Evolutionary conservation across 768 basidiomycete genomes (phyloP).

Genomic region (Rossbeevera mucosa): DNA sequence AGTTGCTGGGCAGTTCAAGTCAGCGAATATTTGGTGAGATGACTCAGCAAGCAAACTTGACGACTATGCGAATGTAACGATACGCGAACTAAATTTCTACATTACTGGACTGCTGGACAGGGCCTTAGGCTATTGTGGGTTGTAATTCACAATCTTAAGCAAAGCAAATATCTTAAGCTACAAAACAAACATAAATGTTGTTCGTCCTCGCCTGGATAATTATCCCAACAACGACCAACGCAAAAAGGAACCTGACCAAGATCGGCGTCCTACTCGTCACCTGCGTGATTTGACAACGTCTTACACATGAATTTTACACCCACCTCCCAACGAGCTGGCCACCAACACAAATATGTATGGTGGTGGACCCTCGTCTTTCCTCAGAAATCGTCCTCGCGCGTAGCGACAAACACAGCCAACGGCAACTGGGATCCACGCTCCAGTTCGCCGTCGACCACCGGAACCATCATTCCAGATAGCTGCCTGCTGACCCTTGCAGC

Average conservation of each 20-base stretch:
- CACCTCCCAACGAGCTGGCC: constrained; percentile 12
- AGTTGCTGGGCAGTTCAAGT: too few relatives aligned
- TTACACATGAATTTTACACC: constrained; percentile 35
- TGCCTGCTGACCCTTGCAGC: constrained; percentile 25
- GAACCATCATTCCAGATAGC: constrained; percentile 27
- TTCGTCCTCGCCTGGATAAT: too few relatives aligned
- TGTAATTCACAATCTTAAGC: too few relatives aligned
- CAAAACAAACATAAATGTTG: too few relatives aligned
- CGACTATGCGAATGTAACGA: too few relatives aligned
- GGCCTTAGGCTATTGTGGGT: too few relatives aligned
- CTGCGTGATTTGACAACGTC: too few relatives aligned
- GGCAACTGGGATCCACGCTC: constrained; percentile 28
- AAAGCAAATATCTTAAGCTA: too few relatives aligned
- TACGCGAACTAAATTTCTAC: too few relatives aligned
- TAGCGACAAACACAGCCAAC: constrained; percentile 2
- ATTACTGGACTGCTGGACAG: too few relatives aligned
- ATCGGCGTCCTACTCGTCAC: constrained; percentile 54
- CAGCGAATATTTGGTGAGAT: too few relatives aligned
- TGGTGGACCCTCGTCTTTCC: constrained; percentile 26
- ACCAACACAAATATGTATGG: constrained; percentile 9
- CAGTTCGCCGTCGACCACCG: constrained; percentile 29
- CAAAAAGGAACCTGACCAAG: constrained; percentile 44
- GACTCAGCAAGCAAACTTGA: too few relatives aligned
- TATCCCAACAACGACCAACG: constrained; percentile 36
- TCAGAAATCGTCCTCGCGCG: background rate